Base-by-base conservation (phyloP, 148 eudicot genomes). In the Camellia sinensis region DNA sequence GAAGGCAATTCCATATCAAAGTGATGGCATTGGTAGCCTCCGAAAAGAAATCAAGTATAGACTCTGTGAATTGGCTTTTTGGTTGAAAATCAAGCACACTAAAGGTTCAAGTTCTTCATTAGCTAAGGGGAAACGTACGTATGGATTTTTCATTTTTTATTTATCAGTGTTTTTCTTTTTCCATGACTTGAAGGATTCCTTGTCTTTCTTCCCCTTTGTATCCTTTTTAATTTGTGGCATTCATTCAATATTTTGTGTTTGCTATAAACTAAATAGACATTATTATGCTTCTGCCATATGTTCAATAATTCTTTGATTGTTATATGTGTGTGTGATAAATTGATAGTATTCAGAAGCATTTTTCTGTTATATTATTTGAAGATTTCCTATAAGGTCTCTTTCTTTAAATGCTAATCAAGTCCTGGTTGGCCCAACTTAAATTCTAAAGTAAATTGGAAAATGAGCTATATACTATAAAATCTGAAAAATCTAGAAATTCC, bases 41-140 rank as follows among this genome's bases (percentile, higher is more conserved):
- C 84, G 82, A 85, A 92, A 89, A 87, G 91, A 89, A 88, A 89
- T 91, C 60, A 91, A 84, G 82, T 88, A 82, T 44, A 89, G 71
- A 57, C 74, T 95, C 54, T 89, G 83, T 78, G 89, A 90, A 83
- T 77, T 93, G 78, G 86, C 90, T 74, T 70, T 84, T 54, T 68
- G 83, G 79, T 80, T 91, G 89, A 87, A 91, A 76, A 79, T 77
- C 64, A 89, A 86, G 89, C 82, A 84, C 78, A 75, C 43, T 45
- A 73, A 76, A 18, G 78, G 61, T 59, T 83, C 89, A 76, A 75
- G 79, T 77, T 84, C 87, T 76, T 82, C 89, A 57, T 80, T 79
- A 74, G 76, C 82, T 79, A 91, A 91, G 73, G 87, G 75, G 77
- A 91, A 93, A 85, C 79, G 97, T 93, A 80, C 17, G 96, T 87